Percentiles rank a stretch among this genome's conserved stretches.
These are phyloP conservation scores for Drechslera avenae DNA, from an alignment of 2,329 filamentous ascomycete species.

Conservation along the genomic window DNA sequence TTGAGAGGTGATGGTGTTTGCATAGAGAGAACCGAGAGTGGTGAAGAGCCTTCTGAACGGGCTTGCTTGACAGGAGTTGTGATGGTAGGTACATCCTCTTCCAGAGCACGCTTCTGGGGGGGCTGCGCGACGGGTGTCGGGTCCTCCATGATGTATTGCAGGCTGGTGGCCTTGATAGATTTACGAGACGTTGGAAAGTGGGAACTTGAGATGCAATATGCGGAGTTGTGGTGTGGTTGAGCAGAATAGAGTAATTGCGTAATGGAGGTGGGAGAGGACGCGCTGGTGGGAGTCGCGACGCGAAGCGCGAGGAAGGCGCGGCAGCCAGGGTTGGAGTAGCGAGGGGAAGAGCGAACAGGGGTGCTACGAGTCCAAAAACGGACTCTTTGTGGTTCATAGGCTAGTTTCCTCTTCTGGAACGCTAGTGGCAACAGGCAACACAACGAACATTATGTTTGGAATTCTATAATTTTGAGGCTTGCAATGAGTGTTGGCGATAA, in stretches of 20 bases:
- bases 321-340: conserved; percentile 14
- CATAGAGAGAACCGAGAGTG: conserved; percentile 40
- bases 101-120: conserved; percentile 41
- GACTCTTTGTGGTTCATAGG: conserved; percentile 8
- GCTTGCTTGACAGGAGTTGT: conserved; percentile 37
- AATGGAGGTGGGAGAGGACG: conserved; percentile 25
- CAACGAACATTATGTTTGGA: conserved; percentile 2
- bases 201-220: not conserved
- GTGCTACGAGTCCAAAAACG: conserved; percentile 4
- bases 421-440: not conserved
- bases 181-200: not conserved
- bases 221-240: conserved; percentile 8
- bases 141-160: conserved; percentile 35
- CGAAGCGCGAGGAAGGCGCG: conserved; percentile 27
- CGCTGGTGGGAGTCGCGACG: conserved; percentile 34
- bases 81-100: conserved; percentile 35
- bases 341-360: not conserved
- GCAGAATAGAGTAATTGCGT: conserved; percentile 11
- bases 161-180: not conserved
- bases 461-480: not conserved
- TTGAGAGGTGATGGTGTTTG: conserved; percentile 41
- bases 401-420: conserved; percentile 14
- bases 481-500: not conserved
- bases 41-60: conserved; percentile 37
- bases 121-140: conserved; percentile 22